phyloP scores from a whole-genome alignment of 345 rosid genomes.

The Eucalyptus pauciflora region DNA sequence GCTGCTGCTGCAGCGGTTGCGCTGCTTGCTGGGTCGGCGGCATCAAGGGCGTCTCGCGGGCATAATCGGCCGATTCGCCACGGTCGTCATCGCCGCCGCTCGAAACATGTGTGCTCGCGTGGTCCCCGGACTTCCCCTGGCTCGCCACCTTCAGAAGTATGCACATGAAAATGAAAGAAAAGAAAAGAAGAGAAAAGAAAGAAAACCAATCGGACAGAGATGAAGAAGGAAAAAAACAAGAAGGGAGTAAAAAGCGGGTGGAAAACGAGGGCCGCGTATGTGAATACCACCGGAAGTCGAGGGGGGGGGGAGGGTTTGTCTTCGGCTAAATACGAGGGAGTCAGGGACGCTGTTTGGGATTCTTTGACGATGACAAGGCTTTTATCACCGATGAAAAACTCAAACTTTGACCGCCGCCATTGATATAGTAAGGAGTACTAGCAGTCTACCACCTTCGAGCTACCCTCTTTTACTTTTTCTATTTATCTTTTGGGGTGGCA shows the following conservation, averaged over 20 bases:
- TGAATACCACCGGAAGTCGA: background rate
- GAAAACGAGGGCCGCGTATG: background rate
- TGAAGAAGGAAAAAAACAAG: background rate
- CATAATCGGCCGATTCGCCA: background rate
- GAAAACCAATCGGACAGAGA: background rate
- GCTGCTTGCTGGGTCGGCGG: background rate
- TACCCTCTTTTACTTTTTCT: background rate
- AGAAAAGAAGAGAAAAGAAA: no score
- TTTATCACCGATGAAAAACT: background rate
- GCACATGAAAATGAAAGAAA: conserved; percentile 4
- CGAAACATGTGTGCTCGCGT: background rate
- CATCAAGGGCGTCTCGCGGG: background rate
- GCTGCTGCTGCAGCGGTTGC: background rate
- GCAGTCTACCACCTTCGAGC: background rate
- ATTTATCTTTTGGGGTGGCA: background rate
- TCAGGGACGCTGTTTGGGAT: background rate
- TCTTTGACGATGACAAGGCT: background rate
- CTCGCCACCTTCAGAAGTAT: conserved; percentile 25
- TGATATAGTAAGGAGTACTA: background rate
- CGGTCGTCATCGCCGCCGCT: background rate
- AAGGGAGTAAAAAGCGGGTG: background rate
- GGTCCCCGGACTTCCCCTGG: background rate
- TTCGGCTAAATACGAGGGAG: background rate
- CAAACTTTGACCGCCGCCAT: conserved; percentile 9
- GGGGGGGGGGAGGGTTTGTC: background rate